phyloP scores from a whole-genome alignment of 2,329 filamentous ascomycete genomes.

The Cercospora sp. region DNA sequence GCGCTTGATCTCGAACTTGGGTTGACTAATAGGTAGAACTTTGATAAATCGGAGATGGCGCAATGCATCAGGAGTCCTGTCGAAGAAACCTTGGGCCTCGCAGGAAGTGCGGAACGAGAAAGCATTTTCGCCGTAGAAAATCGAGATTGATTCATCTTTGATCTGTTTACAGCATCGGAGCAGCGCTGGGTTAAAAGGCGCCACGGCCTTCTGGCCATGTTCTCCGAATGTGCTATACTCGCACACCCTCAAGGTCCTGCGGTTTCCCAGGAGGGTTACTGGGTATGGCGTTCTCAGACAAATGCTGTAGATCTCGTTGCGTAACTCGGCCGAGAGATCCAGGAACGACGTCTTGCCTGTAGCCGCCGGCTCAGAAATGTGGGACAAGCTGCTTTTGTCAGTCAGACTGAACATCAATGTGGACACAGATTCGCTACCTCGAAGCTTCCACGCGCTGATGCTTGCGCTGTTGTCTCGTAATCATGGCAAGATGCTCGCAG shows the following conservation, averaged over 20 bases:
- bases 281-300: background rate
- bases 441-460: background rate
- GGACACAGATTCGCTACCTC: background rate
- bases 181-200: background rate
- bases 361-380: background rate
- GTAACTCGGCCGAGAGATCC: background rate
- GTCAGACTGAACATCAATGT: background rate
- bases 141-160: background rate
- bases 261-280: too few species aligned
- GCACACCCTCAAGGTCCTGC: too few species aligned
- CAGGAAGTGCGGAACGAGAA: background rate
- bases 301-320: background rate
- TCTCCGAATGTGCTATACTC: too few species aligned
- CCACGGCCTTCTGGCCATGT: too few species aligned
- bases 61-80: background rate
- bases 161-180: background rate
- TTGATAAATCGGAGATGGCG: background rate
- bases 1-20: background rate
- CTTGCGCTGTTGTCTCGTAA: background rate
- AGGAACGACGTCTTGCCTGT: background rate
- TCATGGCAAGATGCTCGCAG: too few species aligned
- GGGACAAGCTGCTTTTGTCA: background rate
- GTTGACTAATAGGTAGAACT: too few species aligned
- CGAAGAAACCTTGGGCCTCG: too few species aligned
- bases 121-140: background rate